Base-by-base conservation (phyloP, 2,329 filamentous ascomycete species). In the Aureobasidium sp. region DNA sequence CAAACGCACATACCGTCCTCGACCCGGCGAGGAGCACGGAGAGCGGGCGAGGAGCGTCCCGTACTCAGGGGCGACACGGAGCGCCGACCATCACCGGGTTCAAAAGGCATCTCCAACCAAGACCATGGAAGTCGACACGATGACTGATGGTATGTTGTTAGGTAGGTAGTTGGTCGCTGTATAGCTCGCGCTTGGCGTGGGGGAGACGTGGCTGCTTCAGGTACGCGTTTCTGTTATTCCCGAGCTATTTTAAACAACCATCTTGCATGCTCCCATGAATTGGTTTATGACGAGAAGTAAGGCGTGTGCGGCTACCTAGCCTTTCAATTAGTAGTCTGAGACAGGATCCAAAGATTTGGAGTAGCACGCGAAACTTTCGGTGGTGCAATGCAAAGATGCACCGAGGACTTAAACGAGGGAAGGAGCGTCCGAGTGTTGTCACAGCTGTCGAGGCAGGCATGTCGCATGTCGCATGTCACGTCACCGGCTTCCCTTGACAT, bases 1-100 rank as follows among this genome's bases (percentile, higher is more conserved):
- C 47, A 60, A 60, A 72, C 69, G 65, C 67, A 72, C 84, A 73
- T 82, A 95, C 91, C 89, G 77, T 87, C 86, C 71, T 90, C 87
- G 64, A 88, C 81, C 74, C 87, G 87, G 75, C 89, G 88, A 83
- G 88, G 88, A 78, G 89, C 87, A 72, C 88, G 85, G 66, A 84
- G 82, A 44, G 85, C 85, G 66, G 88, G 90, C 72, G 89, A 90
- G 67, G 86, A 85, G 71, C 89, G 88, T 66, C 90, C 90, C 73
- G 91, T 94, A 82, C 88, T 92, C 34, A 58, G 37, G 73, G 91
- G 91, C 66, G 91, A 94, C 68, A 79, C 77, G 62, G 85, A 86
- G 70, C 81, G 82, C 64, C 81, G 82, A 67, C 78, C 77, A 66
- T 78, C 75, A 67, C 77, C 79, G 63, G 81, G 79, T 74, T 89